Evolutionary conservation across 257 asterid genomes (phyloP), one percentile per base, ranked within the genome.

Genomic region (Coffea eugenioides): DNA sequence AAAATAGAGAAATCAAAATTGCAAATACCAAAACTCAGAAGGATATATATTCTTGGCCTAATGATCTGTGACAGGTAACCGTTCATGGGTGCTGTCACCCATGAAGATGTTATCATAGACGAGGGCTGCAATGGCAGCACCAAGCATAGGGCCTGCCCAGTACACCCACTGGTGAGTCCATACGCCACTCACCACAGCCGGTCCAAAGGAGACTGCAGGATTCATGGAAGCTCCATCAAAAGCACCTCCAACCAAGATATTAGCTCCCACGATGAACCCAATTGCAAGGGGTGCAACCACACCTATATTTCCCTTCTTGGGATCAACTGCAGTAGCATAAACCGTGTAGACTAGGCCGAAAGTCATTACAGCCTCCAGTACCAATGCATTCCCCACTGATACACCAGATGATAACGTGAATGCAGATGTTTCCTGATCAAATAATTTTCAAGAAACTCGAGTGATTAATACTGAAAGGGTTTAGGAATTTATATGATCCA

Each of bases 271-370:
- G 27, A 85, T 85, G 36, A 85, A 79, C 13, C 91, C 91, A 14
- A 88, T 88, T 16, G 89, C 89, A 21, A 88, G 51, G n/a, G 91
- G 91, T 4, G 91, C 91, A 39, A 88, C 74, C 8, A 51, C 77
- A 25, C 91, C 91, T 27, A 85, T 31, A 21, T 79, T 64, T 1
- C 91, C 91, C 81, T 80, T 88, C 68, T 66, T 85, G 13, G 91
- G 89, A 71, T 88, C 89, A 71, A 80, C 85, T 16, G 91, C 88
- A 12, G 91, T 88, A 12, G 91, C 89, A 39, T 88, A 83, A 1
- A 87, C 90, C 0, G 90, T 87, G 81, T 87, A 85, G 21, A 87
- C 90, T n/a, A 85, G 85, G 12, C 88, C 89, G 57, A 88, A 88
- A 1, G 91, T 88, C 89, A 88, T 77, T 73, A 83, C 91, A 6